Evolutionary conservation across 371 early-diverging fungal species (phyloP).

Genomic region (Astathelohania contejeani): DNA sequence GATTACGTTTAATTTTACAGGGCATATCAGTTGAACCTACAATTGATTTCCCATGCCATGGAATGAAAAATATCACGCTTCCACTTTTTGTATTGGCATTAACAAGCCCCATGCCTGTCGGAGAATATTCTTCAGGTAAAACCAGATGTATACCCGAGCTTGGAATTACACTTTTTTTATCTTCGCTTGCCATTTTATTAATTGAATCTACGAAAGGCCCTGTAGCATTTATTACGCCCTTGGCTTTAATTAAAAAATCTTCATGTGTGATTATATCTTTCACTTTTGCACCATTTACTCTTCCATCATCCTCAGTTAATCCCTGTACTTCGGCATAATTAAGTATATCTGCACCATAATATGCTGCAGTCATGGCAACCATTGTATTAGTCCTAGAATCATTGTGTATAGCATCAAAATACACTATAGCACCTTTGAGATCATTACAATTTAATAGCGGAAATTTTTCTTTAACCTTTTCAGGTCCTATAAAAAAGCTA

Average conservation of each 20-base stretch:
- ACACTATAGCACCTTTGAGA: slow-evolving; percentile 79
- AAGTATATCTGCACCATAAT: slow-evolving; percentile 74
- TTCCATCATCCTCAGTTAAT: slow-evolving; percentile 60
- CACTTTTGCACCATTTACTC: slow-evolving; percentile 63
- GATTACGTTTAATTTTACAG: slow-evolving; percentile 61
- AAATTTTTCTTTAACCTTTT: slow-evolving; percentile 72
- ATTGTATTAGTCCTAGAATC: slow-evolving; percentile 92
- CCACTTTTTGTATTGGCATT: slow-evolving; percentile 91
- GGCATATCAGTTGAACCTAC: slow-evolving; percentile 94
- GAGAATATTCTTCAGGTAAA: slow-evolving; percentile 72
- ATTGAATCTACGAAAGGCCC: slow-evolving; percentile 63
- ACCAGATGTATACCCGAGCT: slow-evolving; percentile 87
- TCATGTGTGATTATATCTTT: slow-evolving; percentile 72
- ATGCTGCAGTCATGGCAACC: slow-evolving; percentile 73
- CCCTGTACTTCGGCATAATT: slow-evolving; percentile 78
- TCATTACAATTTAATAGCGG: slow-evolving; percentile 75
- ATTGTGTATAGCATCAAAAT: slow-evolving; percentile 92
- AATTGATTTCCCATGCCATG: slow-evolving; percentile 86
- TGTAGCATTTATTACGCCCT: slow-evolving; percentile 81
- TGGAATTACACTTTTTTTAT: slow-evolving; percentile 71
- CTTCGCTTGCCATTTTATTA: slow-evolving; percentile 65
- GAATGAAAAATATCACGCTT: slow-evolving; percentile 89
- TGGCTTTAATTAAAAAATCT: slow-evolving; percentile 66
- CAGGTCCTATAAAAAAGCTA: slow-evolving; percentile 66
- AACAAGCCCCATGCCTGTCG: slow-evolving; percentile 80